Evolutionary conservation across 208 protist genomes (phyloP), one percentile per base, ranked within the genome.

Genomic region (Vickermania ingenoplastis): DNA sequence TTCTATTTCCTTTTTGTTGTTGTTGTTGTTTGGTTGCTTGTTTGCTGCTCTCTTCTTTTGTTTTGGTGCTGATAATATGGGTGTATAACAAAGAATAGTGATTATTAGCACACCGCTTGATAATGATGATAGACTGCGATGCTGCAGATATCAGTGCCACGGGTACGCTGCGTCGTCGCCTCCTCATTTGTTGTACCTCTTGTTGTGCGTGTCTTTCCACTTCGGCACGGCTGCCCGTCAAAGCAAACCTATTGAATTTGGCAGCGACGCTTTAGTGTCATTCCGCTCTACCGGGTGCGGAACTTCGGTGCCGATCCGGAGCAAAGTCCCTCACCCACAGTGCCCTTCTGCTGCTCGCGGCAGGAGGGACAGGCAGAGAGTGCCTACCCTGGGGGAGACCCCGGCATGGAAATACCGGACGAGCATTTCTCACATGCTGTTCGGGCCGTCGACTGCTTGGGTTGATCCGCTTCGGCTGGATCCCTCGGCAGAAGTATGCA

Each of bases 311-410:
- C 68, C 65, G 73, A 74, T 81, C 74, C 78, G 59, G 78, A 84
- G 78, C 74, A 84, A 84, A 84, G 78, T 84, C 78, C 78, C 78
- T 84, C 78, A 69, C 67, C 73, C 73, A 63, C 21, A 7, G 23
- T 24, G 14, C 21, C 22, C 17, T 62, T 41, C 27, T 45, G 41
- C 56, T 28, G 54, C n/a, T n/a, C n/a, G n/a, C n/a, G n/a, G n/a
- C n/a, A n/a, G n/a, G n/a, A n/a, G n/a, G n/a, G n/a, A n/a, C 22
- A 45, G 76, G 76, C 76, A 82, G 76, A 56, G 62, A 82, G 76
- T 82, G 76, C 76, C 76, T 54, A 65, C 63, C 66, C 70, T 66
- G 51, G 36, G 17, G 36, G 11, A 48, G 17, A n/a, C 36, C 36
- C 17, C 11, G 7, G 36, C 17, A n/a, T 17, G 11, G 17, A 48